These are phyloP conservation scores for Zygosaccharomyces pseudobailii DNA, from an alignment of 1,139 yeast species.

Conservation along the genomic window DNA sequence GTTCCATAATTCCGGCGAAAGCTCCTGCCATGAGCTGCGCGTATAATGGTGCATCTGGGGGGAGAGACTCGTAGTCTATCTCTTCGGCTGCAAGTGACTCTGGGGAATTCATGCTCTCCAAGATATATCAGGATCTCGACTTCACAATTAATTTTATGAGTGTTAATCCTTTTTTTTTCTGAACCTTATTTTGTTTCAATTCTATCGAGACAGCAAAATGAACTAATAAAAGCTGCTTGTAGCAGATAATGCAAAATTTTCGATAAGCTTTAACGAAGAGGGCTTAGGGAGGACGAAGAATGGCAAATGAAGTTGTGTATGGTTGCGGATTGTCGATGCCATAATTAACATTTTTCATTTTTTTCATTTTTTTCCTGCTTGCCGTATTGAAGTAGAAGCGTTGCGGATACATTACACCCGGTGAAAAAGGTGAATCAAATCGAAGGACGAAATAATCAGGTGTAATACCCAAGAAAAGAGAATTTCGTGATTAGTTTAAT, in stretches of 20 bases:
- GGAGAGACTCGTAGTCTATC: constrained; percentile 87
- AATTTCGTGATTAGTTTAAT: background rate
- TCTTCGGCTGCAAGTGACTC: constrained; percentile 28
- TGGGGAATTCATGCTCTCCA: constrained; percentile 11
- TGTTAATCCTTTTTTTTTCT: background rate
- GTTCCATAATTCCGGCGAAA: constrained; percentile 98
- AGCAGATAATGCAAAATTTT: background rate
- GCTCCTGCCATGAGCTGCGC: constrained; percentile 93
- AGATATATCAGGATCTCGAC: background rate
- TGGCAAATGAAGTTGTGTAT: background rate
- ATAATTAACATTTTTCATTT: background rate
- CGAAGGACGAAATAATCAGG: background rate
- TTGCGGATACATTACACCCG: background rate
- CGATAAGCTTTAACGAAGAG: background rate
- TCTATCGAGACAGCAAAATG: background rate
- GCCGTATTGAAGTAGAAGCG: background rate
- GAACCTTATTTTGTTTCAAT: background rate
- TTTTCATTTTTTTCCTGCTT: background rate
- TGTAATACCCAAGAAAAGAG: background rate
- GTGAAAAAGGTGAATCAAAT: background rate
- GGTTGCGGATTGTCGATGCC: background rate
- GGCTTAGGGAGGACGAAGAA: background rate
- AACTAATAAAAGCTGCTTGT: background rate
- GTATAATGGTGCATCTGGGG: constrained; percentile 75
- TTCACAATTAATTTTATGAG: background rate